Conservation (phyloP, 768 basidiomycete genomes). For the Daedalea quercina region DNA sequence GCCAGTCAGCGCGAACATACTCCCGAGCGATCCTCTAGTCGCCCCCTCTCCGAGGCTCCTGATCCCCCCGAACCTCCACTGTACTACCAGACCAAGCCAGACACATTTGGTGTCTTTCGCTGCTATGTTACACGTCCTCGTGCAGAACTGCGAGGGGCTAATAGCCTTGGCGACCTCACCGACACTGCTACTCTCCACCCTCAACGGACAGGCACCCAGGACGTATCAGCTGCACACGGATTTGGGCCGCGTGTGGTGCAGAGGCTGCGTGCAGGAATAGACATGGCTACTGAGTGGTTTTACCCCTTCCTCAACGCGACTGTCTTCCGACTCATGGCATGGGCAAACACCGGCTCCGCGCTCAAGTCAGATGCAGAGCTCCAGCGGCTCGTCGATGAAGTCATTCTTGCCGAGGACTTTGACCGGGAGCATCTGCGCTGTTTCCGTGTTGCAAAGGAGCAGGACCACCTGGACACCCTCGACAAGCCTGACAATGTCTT, state of each 20-base stretch:
- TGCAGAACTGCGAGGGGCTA: neutral
- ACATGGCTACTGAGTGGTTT: neutral
- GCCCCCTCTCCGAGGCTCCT: too few relatives aligned
- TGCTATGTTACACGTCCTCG: neutral
- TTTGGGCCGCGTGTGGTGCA: too few relatives aligned
- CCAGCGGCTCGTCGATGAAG: constrained; percentile 17
- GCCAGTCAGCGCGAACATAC: too few relatives aligned
- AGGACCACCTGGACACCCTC: constrained; percentile 3
- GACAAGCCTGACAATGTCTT: constrained; percentile 8
- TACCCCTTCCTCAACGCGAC: constrained; percentile 12
- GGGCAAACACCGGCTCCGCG: constrained; percentile 23
- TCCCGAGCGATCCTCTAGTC: too few relatives aligned
- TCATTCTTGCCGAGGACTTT: constrained; percentile 4
- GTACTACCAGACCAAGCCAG: neutral
- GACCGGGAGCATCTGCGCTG: neutral
- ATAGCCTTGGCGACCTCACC: neutral
- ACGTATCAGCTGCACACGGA: too few relatives aligned
- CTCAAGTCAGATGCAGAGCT: constrained; percentile 22
- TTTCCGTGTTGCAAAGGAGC: constrained; percentile 4
- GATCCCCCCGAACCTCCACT: neutral
- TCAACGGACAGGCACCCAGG: neutral
- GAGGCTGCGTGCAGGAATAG: neutral
- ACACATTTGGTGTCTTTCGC: neutral
- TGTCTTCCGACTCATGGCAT: constrained; percentile 21
- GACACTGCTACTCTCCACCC: neutral